Percentiles rank a stretch among this genome's conserved stretches.
phyloP scores from a whole-genome alignment of 1,284 basidiomycete species.

The Sporisorium iseilematis-ciliati region DNA sequence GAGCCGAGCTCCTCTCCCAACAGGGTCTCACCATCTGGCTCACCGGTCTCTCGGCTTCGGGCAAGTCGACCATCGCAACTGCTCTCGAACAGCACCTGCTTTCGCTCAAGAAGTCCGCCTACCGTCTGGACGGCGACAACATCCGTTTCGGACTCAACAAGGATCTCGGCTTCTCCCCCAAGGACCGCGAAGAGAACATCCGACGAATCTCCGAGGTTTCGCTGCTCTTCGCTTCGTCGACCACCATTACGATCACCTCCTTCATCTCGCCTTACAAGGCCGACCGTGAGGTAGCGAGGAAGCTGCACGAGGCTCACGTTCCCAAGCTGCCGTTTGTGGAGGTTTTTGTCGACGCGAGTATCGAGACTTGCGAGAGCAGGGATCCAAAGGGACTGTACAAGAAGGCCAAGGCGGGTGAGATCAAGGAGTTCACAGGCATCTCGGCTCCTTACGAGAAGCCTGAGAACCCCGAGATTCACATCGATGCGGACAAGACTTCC shows the following conservation, averaged over 20 bases:
- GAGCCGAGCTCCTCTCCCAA: constrained; percentile 56
- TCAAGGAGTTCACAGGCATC: constrained; percentile 98
- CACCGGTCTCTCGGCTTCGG: constrained; percentile 60
- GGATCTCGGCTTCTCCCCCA: constrained; percentile 95
- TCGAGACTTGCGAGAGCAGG: constrained; percentile 86
- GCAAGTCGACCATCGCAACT: constrained; percentile 93
- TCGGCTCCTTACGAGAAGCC: constrained; percentile 97
- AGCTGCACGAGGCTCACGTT: constrained; percentile 77
- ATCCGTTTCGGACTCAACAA: constrained; percentile 97
- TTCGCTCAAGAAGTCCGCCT: constrained; percentile 85
- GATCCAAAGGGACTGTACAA: constrained; percentile 99
- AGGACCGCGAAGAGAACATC: constrained; percentile 96
- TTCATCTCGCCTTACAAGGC: constrained; percentile 96
- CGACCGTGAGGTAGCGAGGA: constrained; percentile 86
- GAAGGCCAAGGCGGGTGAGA: constrained; percentile 94
- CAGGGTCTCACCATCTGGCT: constrained; percentile 60
- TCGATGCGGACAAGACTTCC: constrained; percentile 85
- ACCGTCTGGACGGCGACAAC: constrained; percentile 97
- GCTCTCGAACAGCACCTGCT: constrained; percentile 96
- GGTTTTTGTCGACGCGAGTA: constrained; percentile 92
- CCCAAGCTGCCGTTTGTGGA: constrained; percentile 83
- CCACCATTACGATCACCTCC: constrained; percentile 87
- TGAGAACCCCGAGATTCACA: constrained; percentile 86
- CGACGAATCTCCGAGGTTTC: constrained; percentile 97
- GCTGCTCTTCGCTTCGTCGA: constrained; percentile 90